phyloP scores from a whole-genome alignment of 345 rosid species.

The Hibiscus mutabilis region DNA sequence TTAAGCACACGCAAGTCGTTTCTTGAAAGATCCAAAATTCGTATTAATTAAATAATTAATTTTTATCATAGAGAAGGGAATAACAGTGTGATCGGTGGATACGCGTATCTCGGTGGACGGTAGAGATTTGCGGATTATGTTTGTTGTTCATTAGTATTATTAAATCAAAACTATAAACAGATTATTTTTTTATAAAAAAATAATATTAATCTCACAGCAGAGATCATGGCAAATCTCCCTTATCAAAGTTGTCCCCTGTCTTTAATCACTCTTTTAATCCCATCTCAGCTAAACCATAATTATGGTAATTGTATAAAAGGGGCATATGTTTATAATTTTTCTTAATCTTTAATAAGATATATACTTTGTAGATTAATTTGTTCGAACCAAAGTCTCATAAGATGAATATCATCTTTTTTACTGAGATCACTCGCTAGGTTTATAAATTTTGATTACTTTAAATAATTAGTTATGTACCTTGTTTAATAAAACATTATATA shows the following conservation, averaged over 20 bases:
- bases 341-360: no score
- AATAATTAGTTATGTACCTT: no score
- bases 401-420: no score
- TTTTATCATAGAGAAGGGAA: neutral
- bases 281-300: neutral
- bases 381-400: no score
- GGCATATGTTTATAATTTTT: no score
- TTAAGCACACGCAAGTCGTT: neutral
- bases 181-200: neutral
- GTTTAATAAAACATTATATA: no score
- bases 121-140: conserved; percentile 13
- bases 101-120: conserved; percentile 33
- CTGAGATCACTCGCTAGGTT: no score
- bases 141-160: neutral
- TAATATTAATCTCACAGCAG: conserved; percentile 4
- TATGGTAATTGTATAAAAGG: neutral
- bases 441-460: no score
- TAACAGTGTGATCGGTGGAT: conserved; percentile 26
- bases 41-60: neutral
- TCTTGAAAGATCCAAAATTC: neutral
- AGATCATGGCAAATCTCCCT: conserved; percentile 30
- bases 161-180: neutral
- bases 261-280: conserved; percentile 6
- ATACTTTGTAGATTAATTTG: no score
- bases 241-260: neutral